Evolutionary conservation across 177 flowering plant species (phyloP).

Genomic region (Telopea speciosissima): DNA sequence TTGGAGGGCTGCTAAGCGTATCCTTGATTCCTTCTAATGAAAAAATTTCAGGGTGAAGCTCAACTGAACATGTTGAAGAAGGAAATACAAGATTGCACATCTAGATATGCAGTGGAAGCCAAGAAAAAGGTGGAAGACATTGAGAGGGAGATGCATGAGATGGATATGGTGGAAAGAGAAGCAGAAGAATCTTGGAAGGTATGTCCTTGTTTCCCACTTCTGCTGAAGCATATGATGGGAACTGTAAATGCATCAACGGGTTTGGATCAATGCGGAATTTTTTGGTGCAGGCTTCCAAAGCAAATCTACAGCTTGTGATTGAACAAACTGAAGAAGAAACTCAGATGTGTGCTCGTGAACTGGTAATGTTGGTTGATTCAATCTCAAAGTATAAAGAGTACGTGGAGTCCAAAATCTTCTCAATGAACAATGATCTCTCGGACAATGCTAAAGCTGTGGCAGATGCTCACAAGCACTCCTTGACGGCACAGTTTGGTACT

Average conservation of each 20-base stretch:
- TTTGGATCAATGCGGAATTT: slow-evolving; percentile 5
- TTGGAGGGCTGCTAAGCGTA: background rate
- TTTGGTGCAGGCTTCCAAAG: slow-evolving; percentile 35
- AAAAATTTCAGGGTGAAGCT: slow-evolving; percentile 45
- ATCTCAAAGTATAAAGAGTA: slow-evolving; percentile 66
- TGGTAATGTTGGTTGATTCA: slow-evolving; percentile 53
- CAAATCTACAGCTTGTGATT: slow-evolving; percentile 44
- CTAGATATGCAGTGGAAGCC: slow-evolving; percentile 48
- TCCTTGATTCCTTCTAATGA: background rate
- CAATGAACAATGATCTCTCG: slow-evolving; percentile 39
- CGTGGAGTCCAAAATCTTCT: slow-evolving; percentile 38
- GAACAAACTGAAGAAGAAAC: slow-evolving; percentile 50
- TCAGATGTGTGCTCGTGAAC: slow-evolving; percentile 49
- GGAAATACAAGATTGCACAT: slow-evolving; percentile 43
- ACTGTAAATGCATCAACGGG: background rate
- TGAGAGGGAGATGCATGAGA: slow-evolving; percentile 35
- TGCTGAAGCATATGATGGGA: no score
- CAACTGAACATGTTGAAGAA: slow-evolving; percentile 39
- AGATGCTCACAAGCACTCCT: slow-evolving; percentile 37
- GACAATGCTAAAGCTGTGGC: slow-evolving; percentile 43
- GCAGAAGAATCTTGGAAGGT: slow-evolving; percentile 69
- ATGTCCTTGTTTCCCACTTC: slow-evolving; percentile 5
- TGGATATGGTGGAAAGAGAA: slow-evolving; percentile 60
- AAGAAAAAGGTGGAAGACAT: slow-evolving; percentile 37
- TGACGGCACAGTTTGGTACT: slow-evolving; percentile 21